Evolutionary conservation across 805 yeast genomes (phyloP).

Genomic region (Komagataella pseudopastoris): DNA sequence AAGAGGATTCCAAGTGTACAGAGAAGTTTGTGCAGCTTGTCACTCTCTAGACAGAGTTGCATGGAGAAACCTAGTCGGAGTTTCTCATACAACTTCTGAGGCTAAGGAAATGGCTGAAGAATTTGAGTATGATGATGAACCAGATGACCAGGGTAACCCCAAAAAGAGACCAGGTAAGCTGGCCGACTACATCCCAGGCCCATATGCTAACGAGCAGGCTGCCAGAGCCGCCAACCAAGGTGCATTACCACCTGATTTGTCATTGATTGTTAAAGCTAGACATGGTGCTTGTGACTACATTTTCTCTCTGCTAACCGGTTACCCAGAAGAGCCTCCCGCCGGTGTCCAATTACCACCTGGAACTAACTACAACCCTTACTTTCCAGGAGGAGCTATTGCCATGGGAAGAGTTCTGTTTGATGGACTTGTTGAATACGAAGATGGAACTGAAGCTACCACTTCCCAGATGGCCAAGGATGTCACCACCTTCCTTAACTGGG

Average conservation of each 20-base stretch:
- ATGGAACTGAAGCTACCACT: slow-evolving; percentile 97
- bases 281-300: slow-evolving; percentile 97
- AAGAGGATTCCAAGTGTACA: slow-evolving; percentile 98
- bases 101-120: slow-evolving; percentile 91
- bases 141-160: slow-evolving; percentile 93
- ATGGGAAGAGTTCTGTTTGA: slow-evolving; percentile 98
- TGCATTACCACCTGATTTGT: slow-evolving; percentile 96
- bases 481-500: slow-evolving; percentile 91
- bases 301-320: slow-evolving; percentile 90
- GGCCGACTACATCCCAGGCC: slow-evolving; percentile 89
- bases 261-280: slow-evolving; percentile 95
- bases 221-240: slow-evolving; percentile 99
- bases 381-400: slow-evolving; percentile 99
- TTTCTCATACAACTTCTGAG: slow-evolving; percentile 82
- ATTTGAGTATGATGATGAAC: slow-evolving; percentile 94
- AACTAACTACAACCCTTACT: slow-evolving; percentile 96
- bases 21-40: slow-evolving; percentile 98
- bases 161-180: slow-evolving; percentile 97
- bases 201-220: slow-evolving; percentile 96
- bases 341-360: slow-evolving; percentile 92
- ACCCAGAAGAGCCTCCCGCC: slow-evolving; percentile 98
- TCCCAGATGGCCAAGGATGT: slow-evolving; percentile 99
- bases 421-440: slow-evolving; percentile 95
- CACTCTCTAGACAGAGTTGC: slow-evolving; percentile 95
- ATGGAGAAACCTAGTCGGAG: slow-evolving; percentile 97